Evolutionary conservation across 2,329 filamentous ascomycete genomes (phyloP).

Genomic region (Aspergillus costaricaensis): DNA sequence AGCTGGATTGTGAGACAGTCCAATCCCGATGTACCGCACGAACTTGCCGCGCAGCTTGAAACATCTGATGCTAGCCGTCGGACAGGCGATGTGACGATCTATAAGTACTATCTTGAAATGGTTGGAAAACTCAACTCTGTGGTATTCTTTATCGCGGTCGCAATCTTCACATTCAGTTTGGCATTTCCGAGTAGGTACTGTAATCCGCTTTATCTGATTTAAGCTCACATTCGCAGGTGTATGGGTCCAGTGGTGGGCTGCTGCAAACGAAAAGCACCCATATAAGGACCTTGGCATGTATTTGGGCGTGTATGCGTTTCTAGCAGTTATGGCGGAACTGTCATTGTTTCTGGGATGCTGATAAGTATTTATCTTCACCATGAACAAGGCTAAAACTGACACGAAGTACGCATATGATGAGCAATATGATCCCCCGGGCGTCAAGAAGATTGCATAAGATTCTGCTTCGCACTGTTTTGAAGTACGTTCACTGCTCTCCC

Average conservation of each 20-base stretch:
- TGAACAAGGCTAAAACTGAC: too few relatives aligned
- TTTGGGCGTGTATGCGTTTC: neutral
- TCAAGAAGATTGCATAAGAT: neutral
- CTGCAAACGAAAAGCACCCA: neutral
- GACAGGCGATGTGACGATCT: constrained; percentile 9
- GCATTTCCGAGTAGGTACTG: neutral
- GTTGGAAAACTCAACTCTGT: neutral
- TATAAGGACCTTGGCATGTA: neutral
- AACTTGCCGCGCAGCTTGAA: neutral
- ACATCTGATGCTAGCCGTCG: neutral
- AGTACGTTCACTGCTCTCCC: neutral
- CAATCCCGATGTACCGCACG: neutral
- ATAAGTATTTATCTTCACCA: neutral
- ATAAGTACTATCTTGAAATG: constrained; percentile 8
- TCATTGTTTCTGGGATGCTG: neutral
- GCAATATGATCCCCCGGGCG: neutral
- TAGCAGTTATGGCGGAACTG: neutral
- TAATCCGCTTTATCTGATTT: neutral
- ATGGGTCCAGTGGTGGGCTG: constrained; percentile 1
- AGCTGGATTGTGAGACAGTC: constrained; percentile 2
- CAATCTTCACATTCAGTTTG: constrained; percentile 3
- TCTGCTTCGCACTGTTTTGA: neutral
- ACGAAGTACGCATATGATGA: neutral
- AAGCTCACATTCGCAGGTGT: neutral
- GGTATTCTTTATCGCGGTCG: neutral